Evolutionary conservation across 2,329 filamentous ascomycete species (phyloP).

Genomic region (Tolypocladium tropicale): DNA sequence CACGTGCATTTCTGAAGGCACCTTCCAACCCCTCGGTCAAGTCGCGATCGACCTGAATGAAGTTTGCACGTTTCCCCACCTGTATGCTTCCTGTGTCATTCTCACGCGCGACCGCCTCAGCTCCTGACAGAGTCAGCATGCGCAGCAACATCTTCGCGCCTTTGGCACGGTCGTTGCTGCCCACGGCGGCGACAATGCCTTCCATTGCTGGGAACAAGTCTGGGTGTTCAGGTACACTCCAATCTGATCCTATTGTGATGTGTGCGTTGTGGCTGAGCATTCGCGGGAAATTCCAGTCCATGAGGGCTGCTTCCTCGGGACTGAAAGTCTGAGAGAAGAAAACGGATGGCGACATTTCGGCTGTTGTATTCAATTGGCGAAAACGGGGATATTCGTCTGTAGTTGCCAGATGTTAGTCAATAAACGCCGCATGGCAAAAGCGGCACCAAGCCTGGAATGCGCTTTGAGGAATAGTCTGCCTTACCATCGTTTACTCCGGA

Average conservation of each 20-base stretch:
- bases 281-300: background rate
- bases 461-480: background rate
- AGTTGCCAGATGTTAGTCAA: background rate
- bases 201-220: background rate
- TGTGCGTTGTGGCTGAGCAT: conserved; percentile 1
- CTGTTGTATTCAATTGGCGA: background rate
- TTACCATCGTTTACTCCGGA: background rate
- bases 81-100: background rate
- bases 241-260: conserved; percentile 1
- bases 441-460: background rate
- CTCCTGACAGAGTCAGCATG: background rate
- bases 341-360: conserved; percentile 1
- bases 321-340: conserved; percentile 1
- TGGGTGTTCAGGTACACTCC: conserved; percentile 1
- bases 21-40: background rate
- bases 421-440: background rate
- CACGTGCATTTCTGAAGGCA: background rate
- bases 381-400: background rate
- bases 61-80: conserved; percentile 1
- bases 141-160: background rate
- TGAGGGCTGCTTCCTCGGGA: background rate
- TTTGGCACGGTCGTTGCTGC: background rate
- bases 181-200: background rate
- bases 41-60: background rate
- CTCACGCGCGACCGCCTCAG: background rate